Conservation (phyloP, 441 rosid species). For the Theobroma grandiflorum region DNA sequence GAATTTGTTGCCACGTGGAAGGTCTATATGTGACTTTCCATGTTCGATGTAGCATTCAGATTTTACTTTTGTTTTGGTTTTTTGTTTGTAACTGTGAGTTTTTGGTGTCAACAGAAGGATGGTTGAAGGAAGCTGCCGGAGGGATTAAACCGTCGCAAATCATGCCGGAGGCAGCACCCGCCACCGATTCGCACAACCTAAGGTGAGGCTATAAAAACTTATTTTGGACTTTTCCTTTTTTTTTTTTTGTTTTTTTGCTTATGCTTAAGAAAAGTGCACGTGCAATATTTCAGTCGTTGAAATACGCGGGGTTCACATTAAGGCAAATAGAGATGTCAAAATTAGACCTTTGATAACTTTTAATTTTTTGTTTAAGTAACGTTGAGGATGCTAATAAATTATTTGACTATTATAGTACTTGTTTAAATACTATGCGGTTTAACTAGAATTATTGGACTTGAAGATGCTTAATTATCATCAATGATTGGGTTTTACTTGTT, state of each 20-base stretch:
- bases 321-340: not conserved
- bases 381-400: not conserved
- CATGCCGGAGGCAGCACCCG: conserved; percentile 38
- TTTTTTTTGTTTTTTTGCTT: not conserved
- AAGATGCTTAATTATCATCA: not conserved
- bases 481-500: not conserved
- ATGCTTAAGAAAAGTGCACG: not conserved
- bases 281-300: not conserved
- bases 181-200: conserved; percentile 48
- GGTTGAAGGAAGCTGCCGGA: conserved; percentile 50
- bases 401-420: not conserved
- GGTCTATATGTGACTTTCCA: not conserved
- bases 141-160: conserved; percentile 46
- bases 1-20: conserved; percentile 46
- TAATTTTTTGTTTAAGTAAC: not conserved
- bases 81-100: not conserved
- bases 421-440: not conserved
- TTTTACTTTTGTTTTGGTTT: not conserved
- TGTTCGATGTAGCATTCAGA: not conserved
- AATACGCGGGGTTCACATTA: not conserved
- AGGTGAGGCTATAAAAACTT: conserved; percentile 44
- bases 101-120: conserved; percentile 39
- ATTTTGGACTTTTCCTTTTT: not conserved
- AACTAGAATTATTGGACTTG: not conserved
- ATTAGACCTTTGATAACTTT: not conserved